Conservation (phyloP, 2,329 filamentous ascomycete species). For the Fusarium sp. region DNA sequence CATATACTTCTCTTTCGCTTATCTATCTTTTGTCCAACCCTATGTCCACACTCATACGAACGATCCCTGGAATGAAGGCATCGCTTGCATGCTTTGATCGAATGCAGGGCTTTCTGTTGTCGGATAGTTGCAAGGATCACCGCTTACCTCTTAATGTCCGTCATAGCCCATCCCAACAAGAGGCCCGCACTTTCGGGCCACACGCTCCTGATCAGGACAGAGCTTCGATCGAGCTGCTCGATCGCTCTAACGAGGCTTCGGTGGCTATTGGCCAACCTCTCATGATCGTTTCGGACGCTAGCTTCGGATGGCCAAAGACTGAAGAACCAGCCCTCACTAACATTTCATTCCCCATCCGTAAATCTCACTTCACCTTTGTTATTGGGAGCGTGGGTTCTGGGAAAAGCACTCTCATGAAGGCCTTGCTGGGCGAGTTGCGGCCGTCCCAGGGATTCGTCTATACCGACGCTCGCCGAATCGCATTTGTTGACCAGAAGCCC, state of each 20-base stretch:
- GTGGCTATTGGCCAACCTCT: not conserved
- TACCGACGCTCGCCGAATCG: not conserved
- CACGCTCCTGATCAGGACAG: too few species aligned
- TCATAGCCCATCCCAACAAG: not conserved
- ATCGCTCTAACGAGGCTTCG: not conserved
- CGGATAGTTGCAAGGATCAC: conserved; percentile 14
- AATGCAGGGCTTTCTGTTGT: conserved; percentile 4
- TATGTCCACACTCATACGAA: conserved; percentile 1
- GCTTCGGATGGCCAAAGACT: not conserved
- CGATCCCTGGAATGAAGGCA: conserved; percentile 1
- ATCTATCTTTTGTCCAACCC: conserved; percentile 19
- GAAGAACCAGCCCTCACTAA: not conserved
- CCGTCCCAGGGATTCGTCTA: conserved; percentile 8
- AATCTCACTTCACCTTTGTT: conserved; percentile 9
- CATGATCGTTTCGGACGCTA: conserved; percentile 1
- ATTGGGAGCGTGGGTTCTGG: conserved; percentile 11
- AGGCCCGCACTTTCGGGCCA: accelerated
- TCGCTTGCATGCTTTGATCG: conserved; percentile 11
- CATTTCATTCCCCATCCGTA: conserved; percentile 1
- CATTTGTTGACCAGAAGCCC: conserved; percentile 10
- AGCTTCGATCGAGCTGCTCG: not conserved
- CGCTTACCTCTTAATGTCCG: not conserved
- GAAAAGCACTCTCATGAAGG: conserved; percentile 10
- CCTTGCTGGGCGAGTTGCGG: conserved; percentile 7
- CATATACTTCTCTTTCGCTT: conserved; percentile 20